Percentiles rank a stretch among this genome's conserved stretches.
Conservation (phyloP, 371 early-diverging fungal genomes). For the Batrachochytrium dendrobatidis region DNA sequence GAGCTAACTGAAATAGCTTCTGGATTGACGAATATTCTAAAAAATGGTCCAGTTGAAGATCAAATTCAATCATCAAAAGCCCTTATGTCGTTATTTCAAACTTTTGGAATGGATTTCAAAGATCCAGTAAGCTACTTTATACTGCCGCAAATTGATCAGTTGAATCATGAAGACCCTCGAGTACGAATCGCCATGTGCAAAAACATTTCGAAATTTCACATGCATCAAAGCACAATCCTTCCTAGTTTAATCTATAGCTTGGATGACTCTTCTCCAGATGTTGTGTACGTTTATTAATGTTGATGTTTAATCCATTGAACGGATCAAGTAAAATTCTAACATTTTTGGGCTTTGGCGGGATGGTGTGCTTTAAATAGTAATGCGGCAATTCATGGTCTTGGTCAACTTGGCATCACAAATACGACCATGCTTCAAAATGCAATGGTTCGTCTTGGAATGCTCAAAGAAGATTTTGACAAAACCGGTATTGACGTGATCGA, state of each 20-base stretch:
- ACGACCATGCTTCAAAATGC: conserved; percentile 12
- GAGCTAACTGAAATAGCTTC: neutral
- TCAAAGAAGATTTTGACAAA: neutral
- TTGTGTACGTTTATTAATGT: neutral
- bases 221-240: conserved; percentile 4
- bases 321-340: no score
- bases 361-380: no score
- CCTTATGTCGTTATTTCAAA: conserved; percentile 25
- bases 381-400: conserved; percentile 8
- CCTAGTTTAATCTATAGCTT: conserved; percentile 6
- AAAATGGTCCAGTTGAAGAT: neutral
- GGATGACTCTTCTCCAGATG: conserved; percentile 3
- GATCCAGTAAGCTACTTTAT: conserved; percentile 22
- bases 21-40: neutral
- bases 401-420: conserved; percentile 14
- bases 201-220: conserved; percentile 23
- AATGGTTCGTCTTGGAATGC: conserved; percentile 18
- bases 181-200: conserved; percentile 27
- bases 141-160: conserved; percentile 31
- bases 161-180: conserved; percentile 28
- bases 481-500: neutral
- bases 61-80: conserved; percentile 30
- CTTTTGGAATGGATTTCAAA: conserved; percentile 28
- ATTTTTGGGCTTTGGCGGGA: no score
- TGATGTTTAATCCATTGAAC: no score